Evolutionary conservation across 192 early-diverging fungal species (phyloP), one percentile per base, ranked within the genome.

Genomic region (Umbelopsis ramanniana): DNA sequence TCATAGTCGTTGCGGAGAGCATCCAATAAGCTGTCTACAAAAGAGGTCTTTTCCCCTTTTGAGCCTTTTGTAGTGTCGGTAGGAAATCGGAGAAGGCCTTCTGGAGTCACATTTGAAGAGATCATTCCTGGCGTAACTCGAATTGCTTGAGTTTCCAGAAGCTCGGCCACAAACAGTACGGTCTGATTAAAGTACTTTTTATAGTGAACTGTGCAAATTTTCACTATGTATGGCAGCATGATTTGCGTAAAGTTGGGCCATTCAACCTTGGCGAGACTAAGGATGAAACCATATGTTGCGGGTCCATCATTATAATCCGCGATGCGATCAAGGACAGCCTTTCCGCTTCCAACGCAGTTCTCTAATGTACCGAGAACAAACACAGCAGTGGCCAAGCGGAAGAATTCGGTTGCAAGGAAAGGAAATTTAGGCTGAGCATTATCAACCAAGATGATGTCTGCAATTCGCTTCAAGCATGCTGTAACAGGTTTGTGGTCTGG

Each of bases 191-290:
- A 45, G 53, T 79, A 45, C 8, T 67, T 29, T 1, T 72, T 66
- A 72, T 80, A 84, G 17, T 85, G 77, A 43, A 50, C 47, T 10
- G 85, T 54, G 66, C 77, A 63, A 19, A 63, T 2, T 37, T 35
- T 73, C 33, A 92, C 78, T 48, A 94, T 78, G 68, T 91, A 84
- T 15, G 94, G 93, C 23, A 94, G 77, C 67, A 93, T 78, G 50
- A 95, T 86, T 72, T 91, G 89, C 22, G 88, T 88, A 73, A 88
- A 93, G 66, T 94, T 88, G 37, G 80, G 71, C 89, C 93, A 91
- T 50, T 85, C 84, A 15, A 91, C 67, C 17, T 85, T 84, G 29
- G 84, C 82, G 11, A 96, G 81, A 5, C 85, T 79, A 67, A 95
- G 81, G 17, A 81, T 84, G 80, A 96, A 93, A 14, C 85, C 79